Base-by-base conservation (phyloP, 2,329 filamentous ascomycete genomes). In the Trichoderma simmonsii region DNA sequence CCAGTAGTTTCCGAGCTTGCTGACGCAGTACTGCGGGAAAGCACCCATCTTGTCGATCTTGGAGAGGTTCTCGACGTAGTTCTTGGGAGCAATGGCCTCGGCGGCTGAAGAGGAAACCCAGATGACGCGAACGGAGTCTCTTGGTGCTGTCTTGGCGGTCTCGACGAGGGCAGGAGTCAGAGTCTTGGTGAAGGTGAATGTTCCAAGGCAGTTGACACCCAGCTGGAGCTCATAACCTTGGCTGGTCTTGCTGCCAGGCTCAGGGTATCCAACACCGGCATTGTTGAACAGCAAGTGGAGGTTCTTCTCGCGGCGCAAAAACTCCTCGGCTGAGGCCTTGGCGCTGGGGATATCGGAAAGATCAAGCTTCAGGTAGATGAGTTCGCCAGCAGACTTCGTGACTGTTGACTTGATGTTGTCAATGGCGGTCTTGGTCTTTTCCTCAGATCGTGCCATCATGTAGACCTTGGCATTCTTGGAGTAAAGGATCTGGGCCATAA, bases 401-500 rank as follows among this genome's bases (percentile, higher is more conserved):
- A 68, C 51, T 0, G 77, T 73, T 8, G 77, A 69, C 59, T 82
- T 79, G 73, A 89, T 85, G 30, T 77, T 73, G 5, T 79, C 76
- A 18, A 89, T 85, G 12, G 85, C 85, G 0, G 75, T 70, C 3
- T 79, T 75, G 14, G 81, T 84, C 74, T 86, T 86, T 3, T 79
- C 75, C 21, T 81, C 75, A 0, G 81, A 84, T 24, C 87, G 85
- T 0, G 83, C 84, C 11, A 86, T 85, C 57, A 89, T 77, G 77
- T 89, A 89, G 36, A 90, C 85, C 6, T 81, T 88, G 48, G 82
- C 87, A 66, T 87, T 85, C n/a, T 82, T 83, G 4, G 79, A 76
- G 77, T 89, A 90, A 12, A 90, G 81, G 9, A 89, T 84, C 54
- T 82, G 82, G 56, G 80, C 80, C 9, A 89, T 80, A 71, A 88